Evolutionary conservation across 805 yeast genomes (phyloP).

Genomic region (Metschnikowia amazonensis): DNA sequence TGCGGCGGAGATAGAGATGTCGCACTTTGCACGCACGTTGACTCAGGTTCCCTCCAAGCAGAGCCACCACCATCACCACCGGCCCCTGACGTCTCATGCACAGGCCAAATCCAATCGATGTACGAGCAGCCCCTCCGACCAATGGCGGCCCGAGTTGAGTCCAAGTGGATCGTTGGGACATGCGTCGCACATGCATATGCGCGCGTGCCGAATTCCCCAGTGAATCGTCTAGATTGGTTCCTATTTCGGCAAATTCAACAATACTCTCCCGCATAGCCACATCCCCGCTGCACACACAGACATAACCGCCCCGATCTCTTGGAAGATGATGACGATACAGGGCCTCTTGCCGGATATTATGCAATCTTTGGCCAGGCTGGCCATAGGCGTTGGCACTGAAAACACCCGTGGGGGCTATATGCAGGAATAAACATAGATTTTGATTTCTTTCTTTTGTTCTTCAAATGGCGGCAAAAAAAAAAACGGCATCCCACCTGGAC

Average conservation of each 20-base stretch:
- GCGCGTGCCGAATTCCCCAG: slow-evolving; percentile 2
- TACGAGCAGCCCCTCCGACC: not conserved
- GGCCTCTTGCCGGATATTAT: too few species aligned
- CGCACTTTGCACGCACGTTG: slow-evolving; percentile 1
- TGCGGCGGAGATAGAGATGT: not conserved
- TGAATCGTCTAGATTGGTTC: slow-evolving; percentile 1
- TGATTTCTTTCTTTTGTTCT: too few species aligned
- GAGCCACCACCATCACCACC: not conserved
- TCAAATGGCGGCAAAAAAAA: too few species aligned
- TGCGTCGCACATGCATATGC: slow-evolving; percentile 1
- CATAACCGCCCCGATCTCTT: not conserved
- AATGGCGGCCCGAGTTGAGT: not conserved
- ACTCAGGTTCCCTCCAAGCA: not conserved
- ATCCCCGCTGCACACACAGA: not conserved
- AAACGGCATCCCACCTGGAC: too few species aligned
- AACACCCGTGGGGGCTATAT: too few species aligned
- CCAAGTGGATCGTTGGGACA: not conserved
- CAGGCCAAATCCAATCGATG: not conserved
- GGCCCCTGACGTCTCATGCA: not conserved
- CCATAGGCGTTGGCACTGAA: too few species aligned
- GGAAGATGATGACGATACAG: too few species aligned
- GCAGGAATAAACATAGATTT: too few species aligned
- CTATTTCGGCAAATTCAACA: not conserved
- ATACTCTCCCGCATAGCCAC: not conserved
- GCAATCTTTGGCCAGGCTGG: too few species aligned